A percentile compares a stretch with the other conserved stretches of the same genome.
phyloP scores from a whole-genome alignment of 768 basidiomycete genomes.

The Lactarius tabidus region DNA sequence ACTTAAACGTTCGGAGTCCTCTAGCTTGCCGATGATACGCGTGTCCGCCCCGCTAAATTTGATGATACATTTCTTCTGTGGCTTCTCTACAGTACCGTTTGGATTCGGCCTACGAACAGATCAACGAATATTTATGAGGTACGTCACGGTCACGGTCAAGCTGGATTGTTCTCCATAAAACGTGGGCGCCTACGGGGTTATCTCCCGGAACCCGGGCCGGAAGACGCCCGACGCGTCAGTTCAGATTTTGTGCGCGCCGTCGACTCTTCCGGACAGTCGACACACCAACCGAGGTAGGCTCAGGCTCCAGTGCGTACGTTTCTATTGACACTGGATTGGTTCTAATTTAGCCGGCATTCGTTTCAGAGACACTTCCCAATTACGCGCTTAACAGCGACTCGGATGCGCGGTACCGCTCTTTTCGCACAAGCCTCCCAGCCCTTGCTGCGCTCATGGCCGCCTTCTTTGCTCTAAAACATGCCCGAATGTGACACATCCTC shows the following conservation, averaged over 20 bases:
- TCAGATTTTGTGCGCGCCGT: constrained; percentile 52
- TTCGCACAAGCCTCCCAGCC: constrained; percentile 73
- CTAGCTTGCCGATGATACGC: too few species aligned
- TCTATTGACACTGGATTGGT: not conserved
- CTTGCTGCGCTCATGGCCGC: constrained; percentile 47
- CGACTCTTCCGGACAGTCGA: constrained; percentile 73
- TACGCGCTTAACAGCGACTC: constrained; percentile 68
- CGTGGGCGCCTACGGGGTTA: too few species aligned
- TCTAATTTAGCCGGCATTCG: constrained; percentile 5
- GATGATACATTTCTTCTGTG: too few species aligned
- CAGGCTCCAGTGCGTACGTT: constrained; percentile 58
- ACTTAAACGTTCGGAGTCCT: too few species aligned
- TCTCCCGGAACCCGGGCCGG: too few species aligned
- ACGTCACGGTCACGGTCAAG: too few species aligned
- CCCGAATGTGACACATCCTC: constrained; percentile 38
- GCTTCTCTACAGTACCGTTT: too few species aligned
- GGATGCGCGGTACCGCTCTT: constrained; percentile 88
- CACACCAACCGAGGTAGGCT: constrained; percentile 69
- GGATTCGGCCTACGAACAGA: too few species aligned
- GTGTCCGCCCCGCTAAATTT: too few species aligned
- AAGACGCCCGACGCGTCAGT: too few species aligned
- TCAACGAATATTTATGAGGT: too few species aligned
- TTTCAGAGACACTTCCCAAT: constrained; percentile 68
- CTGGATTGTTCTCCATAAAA: too few species aligned
- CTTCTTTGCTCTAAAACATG: constrained; percentile 54